Conservation (phyloP, 2,329 filamentous ascomycete genomes). For the Alternaria incomplexa region DNA sequence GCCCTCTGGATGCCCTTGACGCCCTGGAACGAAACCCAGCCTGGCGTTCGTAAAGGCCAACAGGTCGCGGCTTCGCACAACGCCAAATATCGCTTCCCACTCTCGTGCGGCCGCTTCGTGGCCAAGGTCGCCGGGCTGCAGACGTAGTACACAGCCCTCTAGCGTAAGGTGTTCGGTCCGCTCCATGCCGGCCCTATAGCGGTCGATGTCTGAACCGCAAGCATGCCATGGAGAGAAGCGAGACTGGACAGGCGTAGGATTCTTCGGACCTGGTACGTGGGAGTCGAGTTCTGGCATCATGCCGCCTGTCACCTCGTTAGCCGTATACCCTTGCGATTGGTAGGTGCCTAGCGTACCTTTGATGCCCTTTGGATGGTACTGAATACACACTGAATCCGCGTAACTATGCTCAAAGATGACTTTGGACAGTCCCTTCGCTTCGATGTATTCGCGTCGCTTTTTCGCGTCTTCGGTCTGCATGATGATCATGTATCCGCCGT, state of each 20-base stretch:
- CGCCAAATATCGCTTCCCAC: conserved; percentile 52
- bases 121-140: conserved; percentile 47
- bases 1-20: conserved; percentile 43
- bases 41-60: conserved; percentile 47
- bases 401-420: conserved; percentile 49
- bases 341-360: conserved; percentile 30
- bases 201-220: conserved; percentile 45
- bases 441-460: conserved; percentile 47
- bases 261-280: conserved; percentile 39
- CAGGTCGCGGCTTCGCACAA: conserved; percentile 50
- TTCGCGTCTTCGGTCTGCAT: conserved; percentile 54
- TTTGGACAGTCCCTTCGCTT: conserved; percentile 41
- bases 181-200: conserved; percentile 49
- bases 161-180: conserved; percentile 45
- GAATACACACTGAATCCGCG: conserved; percentile 45
- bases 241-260: conserved; percentile 47
- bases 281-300: conserved; percentile 55
- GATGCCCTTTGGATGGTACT: conserved; percentile 55
- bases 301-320: conserved; percentile 37
- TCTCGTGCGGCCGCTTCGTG: conserved; percentile 46
- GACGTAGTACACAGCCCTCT: conserved; percentile 43
- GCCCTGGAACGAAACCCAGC: conserved; percentile 46
- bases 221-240: conserved; percentile 55
- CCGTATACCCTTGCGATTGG: background rate
- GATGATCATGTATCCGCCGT: conserved; percentile 58